Evolutionary conservation across 495 filamentous ascomycete genomes (phyloP).

Genomic region (Daldinia decipiens): DNA sequence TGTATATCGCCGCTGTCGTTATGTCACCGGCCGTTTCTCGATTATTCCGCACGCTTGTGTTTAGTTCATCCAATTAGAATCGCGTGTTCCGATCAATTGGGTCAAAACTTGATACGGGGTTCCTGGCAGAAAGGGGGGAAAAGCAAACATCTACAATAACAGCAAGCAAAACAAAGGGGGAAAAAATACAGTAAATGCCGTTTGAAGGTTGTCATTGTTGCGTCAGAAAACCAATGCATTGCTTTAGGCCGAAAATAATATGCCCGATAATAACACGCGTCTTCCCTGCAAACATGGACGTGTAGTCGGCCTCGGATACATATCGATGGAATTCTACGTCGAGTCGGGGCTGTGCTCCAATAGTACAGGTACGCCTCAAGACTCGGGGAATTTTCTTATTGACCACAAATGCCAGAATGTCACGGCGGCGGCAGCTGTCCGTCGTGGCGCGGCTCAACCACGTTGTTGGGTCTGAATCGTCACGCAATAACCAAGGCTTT

Average conservation of each 20-base stretch:
- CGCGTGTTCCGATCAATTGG: slow-evolving; percentile 43
- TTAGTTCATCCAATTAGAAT: slow-evolving; percentile 8
- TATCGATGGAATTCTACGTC: slow-evolving; percentile 24
- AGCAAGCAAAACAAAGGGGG: background rate
- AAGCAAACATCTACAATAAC: slow-evolving; percentile 30
- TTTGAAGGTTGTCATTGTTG: slow-evolving; percentile 31
- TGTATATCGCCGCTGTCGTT: slow-evolving; percentile 31
- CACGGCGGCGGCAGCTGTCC: slow-evolving; percentile 37
- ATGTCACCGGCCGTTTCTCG: slow-evolving; percentile 39
- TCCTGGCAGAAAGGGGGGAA: slow-evolving; percentile 23
- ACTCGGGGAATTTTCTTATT: slow-evolving; percentile 40
- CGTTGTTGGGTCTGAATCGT: slow-evolving; percentile 46
- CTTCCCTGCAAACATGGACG: slow-evolving; percentile 16
- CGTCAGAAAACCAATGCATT: slow-evolving; percentile 31
- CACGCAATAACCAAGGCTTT: slow-evolving; percentile 33
- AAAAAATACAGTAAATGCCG: slow-evolving; percentile 31
- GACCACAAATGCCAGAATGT: slow-evolving; percentile 34
- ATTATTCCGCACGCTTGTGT: slow-evolving; percentile 26
- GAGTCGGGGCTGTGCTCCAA: slow-evolving; percentile 37
- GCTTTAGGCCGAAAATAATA: slow-evolving; percentile 33
- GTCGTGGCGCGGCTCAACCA: slow-evolving; percentile 46
- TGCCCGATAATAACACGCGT: slow-evolving; percentile 29
- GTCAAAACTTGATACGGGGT: slow-evolving; percentile 32
- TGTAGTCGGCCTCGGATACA: slow-evolving; percentile 34
- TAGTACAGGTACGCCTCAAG: slow-evolving; percentile 38